Percentiles rank a stretch among this genome's conserved stretches.
Evolutionary conservation across 129 eudicot species (phyloP).

Genomic region (Ambrosia trifida): DNA sequence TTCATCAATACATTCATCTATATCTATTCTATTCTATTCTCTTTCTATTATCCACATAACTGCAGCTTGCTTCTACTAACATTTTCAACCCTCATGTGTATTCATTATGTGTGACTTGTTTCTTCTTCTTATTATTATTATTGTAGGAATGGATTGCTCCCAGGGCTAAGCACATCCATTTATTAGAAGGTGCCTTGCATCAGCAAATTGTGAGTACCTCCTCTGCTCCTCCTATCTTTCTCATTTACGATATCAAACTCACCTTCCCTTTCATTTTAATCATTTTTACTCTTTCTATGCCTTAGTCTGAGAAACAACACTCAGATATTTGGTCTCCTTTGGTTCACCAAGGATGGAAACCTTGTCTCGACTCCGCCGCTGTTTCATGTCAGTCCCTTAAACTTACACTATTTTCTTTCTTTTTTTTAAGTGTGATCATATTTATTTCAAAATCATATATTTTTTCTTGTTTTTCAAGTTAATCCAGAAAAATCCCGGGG

Average conservation of each 20-base stretch:
- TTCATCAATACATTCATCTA: no score
- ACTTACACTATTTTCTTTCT: background rate
- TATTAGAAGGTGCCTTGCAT: conserved; percentile 62
- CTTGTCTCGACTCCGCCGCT: conserved; percentile 42
- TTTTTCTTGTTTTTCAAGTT: conserved; percentile 34
- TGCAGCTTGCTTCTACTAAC: no score
- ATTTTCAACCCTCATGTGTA: background rate
- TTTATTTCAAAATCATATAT: background rate
- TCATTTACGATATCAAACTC: conserved; percentile 21
- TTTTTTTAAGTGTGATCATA: background rate
- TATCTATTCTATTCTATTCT: no score
- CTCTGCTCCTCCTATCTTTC: no score
- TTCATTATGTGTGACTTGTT: no score
- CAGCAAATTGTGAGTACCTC: conserved; percentile 73
- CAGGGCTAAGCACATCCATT: conserved; percentile 58
- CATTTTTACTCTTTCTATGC: background rate
- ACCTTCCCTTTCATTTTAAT: background rate
- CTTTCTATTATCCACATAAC: no score
- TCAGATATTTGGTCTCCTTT: conserved; percentile 70
- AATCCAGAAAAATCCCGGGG: conserved; percentile 60
- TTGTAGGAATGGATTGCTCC: conserved; percentile 94
- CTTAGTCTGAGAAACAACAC: conserved; percentile 47
- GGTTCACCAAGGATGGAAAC: conserved; percentile 69
- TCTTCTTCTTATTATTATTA: no score
- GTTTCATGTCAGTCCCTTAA: conserved; percentile 45